Evolutionary conservation across 2,329 filamentous ascomycete genomes (phyloP).

Genomic region (Diaporthe ampelina): DNA sequence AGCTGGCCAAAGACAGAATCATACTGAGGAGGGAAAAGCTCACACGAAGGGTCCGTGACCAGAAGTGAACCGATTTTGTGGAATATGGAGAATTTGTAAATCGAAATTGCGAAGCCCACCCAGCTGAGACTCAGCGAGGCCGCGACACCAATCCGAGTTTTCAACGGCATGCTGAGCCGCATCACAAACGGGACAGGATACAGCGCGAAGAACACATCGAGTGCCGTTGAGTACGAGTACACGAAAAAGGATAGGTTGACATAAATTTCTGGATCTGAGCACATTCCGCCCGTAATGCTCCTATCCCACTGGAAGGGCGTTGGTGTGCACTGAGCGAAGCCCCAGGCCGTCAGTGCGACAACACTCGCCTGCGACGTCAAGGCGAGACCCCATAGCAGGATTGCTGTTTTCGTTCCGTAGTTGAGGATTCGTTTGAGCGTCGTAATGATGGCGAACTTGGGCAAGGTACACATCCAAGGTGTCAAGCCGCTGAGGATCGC

Average conservation of each 20-base stretch:
- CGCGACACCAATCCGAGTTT: constrained; percentile 46
- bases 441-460: constrained; percentile 52
- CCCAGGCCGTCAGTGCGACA: constrained; percentile 49
- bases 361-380: constrained; percentile 50
- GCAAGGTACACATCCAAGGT: constrained; percentile 53
- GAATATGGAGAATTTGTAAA: constrained; percentile 49
- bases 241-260: constrained; percentile 48
- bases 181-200: constrained; percentile 51
- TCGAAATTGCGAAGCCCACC: constrained; percentile 48
- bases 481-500: constrained; percentile 49
- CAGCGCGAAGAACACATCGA: constrained; percentile 51
- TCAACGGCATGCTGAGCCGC: constrained; percentile 50
- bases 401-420: constrained; percentile 48
- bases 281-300: constrained; percentile 45
- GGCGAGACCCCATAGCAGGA: constrained; percentile 50
- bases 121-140: constrained; percentile 46
- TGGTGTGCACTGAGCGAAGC: constrained; percentile 49
- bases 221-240: constrained; percentile 49
- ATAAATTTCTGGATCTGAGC: constrained; percentile 45
- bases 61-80: constrained; percentile 45
- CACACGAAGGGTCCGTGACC: constrained; percentile 48
- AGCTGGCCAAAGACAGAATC: constrained; percentile 45
- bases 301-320: constrained; percentile 48
- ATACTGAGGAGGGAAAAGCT: constrained; percentile 44
- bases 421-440: constrained; percentile 50